Base-by-base conservation (phyloP, 1,284 basidiomycete genomes). In the Porogramme epimiltina region DNA sequence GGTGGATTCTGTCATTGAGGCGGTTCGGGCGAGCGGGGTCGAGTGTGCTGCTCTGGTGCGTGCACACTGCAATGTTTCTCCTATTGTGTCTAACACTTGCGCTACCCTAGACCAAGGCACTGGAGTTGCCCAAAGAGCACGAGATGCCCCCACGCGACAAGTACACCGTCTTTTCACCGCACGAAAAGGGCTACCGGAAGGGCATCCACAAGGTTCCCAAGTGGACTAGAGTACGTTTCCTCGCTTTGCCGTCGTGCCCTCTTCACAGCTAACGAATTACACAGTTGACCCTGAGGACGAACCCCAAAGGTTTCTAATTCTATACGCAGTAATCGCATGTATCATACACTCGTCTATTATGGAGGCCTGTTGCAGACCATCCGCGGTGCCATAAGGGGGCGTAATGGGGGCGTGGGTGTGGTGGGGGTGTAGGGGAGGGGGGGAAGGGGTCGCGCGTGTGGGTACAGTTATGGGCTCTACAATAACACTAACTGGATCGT, bases 141-240 rank as follows among this genome's bases (percentile, higher is more conserved):
- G 90, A 94, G 68, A 95, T 95, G 93, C 77, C 76, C 15, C 74
- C 93, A 1, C 80, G 80, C 71, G 95, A 99, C 77, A 99, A 99
- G 73, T 99, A 98, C 75, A 98, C 95, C 0, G 85, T 91, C 18
- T 99, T 95, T 72, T 87, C 82, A 47, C 78, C 83, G 19, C 85
- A 82, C 45, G 76, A 76, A 6, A 74, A 70, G 54, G 88, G 89
- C 4, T 99, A 95, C 73, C 78, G 96, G 44, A 99, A 99, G 69
- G 89, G 91, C 19, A 91, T 98, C 40, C 96, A 99, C 75, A 97
- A 97, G 69, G 91, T 97, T 25, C 94, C 93, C 19, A 95, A 96
- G 68, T 96, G 89, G 82, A 96, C 94, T 53, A 80, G 91, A 70
- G 93, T 95, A 64, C 58, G 89, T 76, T 6, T 4, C 11, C 11